Evolutionary conservation across 805 yeast genomes (phyloP).

Genomic region (Lipomyces yamadae): DNA sequence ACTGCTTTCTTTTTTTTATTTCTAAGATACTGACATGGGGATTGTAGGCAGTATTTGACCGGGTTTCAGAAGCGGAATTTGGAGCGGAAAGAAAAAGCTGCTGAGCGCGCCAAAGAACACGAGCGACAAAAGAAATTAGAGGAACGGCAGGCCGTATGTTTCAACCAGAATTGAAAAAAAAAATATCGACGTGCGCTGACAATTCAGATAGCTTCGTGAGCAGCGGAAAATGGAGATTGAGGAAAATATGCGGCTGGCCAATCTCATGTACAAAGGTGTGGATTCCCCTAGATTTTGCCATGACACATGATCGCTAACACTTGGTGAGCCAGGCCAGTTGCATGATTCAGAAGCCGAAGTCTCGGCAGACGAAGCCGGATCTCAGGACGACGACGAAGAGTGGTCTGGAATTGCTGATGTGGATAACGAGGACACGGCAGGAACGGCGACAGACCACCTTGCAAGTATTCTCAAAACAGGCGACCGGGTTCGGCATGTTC

Average conservation of each 20-base stretch:
- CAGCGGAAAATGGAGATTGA: constrained; percentile 71
- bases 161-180: neutral
- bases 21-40: constrained; percentile 1
- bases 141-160: constrained; percentile 60
- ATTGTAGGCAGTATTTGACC: constrained; percentile 70
- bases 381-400: constrained; percentile 21
- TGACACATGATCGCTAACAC: neutral
- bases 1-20: neutral
- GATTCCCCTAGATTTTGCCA: too few relatives aligned
- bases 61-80: constrained; percentile 95
- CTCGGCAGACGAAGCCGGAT: neutral
- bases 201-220: constrained; percentile 55
- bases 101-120: constrained; percentile 73
- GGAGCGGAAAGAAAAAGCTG: constrained; percentile 85
- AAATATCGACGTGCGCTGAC: neutral
- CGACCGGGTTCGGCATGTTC: constrained; percentile 12
- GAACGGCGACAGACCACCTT: constrained; percentile 46
- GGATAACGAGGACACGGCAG: constrained; percentile 1
- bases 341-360: constrained; percentile 3
- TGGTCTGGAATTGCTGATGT: constrained; percentile 28
- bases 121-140: constrained; percentile 73
- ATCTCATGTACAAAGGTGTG: constrained; percentile 43
- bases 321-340: constrained; percentile 2
- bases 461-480: constrained; percentile 52
- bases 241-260: constrained; percentile 64